Percentiles rank a stretch among this genome's conserved stretches.
phyloP scores from a whole-genome alignment of 2,329 filamentous ascomycete genomes.

The Fusarium veterinarium region DNA sequence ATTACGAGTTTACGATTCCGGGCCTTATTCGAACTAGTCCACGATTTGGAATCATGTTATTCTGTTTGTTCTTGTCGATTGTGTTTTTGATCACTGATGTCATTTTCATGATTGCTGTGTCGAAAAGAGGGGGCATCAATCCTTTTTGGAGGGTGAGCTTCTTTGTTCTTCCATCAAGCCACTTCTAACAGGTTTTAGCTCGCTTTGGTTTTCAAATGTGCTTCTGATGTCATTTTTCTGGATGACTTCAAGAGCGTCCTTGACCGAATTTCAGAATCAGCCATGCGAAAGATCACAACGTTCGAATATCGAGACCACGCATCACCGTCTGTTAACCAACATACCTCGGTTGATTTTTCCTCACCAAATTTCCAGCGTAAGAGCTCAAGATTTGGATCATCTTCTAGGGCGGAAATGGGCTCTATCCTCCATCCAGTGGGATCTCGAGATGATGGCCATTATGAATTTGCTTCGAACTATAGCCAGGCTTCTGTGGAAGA shows the following conservation, averaged over 20 bases:
- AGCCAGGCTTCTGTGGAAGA: not conserved
- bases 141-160: constrained; percentile 26
- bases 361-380: not conserved
- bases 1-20: constrained; percentile 27
- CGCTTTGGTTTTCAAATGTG: constrained; percentile 27
- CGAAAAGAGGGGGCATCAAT: constrained; percentile 22
- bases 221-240: constrained; percentile 28
- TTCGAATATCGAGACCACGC: constrained; percentile 13
- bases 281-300: constrained; percentile 25
- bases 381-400: not conserved
- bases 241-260: constrained; percentile 31
- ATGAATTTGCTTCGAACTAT: not conserved
- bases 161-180: fast-evolving
- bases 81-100: constrained; percentile 18
- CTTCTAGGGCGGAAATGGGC: not conserved
- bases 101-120: constrained; percentile 29
- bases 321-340: not conserved
- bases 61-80: constrained; percentile 22
- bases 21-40: constrained; percentile 17
- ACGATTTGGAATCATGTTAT: constrained; percentile 26
- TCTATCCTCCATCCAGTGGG: not conserved
- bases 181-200: not conserved
- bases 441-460: constrained; percentile 2
- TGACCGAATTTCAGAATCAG: constrained; percentile 23
- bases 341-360: not conserved